Evolutionary conservation across 345 rosid genomes (phyloP).

Genomic region (Corymbia maculata): DNA sequence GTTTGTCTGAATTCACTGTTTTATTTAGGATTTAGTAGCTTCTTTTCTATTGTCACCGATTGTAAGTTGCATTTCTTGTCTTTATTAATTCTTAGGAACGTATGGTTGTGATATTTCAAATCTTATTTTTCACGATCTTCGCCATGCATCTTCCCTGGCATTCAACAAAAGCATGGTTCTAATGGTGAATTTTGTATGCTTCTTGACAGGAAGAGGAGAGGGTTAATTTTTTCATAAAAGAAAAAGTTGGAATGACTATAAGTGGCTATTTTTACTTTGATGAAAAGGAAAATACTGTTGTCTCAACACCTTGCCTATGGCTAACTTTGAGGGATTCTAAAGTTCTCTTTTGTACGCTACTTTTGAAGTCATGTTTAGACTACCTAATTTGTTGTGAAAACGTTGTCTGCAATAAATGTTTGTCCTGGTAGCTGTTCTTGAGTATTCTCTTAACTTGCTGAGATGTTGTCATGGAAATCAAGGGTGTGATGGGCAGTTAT

Average conservation of each 20-base stretch:
- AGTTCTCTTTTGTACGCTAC: not conserved
- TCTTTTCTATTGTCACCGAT: not conserved
- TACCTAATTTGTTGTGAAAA: not conserved
- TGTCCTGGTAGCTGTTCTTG: not conserved
- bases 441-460: not conserved
- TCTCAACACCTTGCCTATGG: not conserved
- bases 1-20: slow-evolving; percentile 16
- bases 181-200: not conserved
- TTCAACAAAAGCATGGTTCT: not conserved
- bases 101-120: not conserved
- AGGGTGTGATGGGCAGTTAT: not conserved
- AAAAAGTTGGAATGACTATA: not conserved
- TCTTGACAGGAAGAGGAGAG: not conserved
- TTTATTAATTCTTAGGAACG: not conserved
- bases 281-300: not conserved
- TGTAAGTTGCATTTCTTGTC: not conserved
- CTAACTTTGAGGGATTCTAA: not conserved
- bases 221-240: not conserved
- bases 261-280: not conserved
- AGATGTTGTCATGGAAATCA: not conserved
- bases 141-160: not conserved
- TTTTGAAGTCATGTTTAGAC: not conserved
- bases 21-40: not conserved
- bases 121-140: not conserved
- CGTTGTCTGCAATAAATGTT: not conserved